Conservation (phyloP, 1,284 basidiomycete species). For the Phellopilus nigrolimitatus region DNA sequence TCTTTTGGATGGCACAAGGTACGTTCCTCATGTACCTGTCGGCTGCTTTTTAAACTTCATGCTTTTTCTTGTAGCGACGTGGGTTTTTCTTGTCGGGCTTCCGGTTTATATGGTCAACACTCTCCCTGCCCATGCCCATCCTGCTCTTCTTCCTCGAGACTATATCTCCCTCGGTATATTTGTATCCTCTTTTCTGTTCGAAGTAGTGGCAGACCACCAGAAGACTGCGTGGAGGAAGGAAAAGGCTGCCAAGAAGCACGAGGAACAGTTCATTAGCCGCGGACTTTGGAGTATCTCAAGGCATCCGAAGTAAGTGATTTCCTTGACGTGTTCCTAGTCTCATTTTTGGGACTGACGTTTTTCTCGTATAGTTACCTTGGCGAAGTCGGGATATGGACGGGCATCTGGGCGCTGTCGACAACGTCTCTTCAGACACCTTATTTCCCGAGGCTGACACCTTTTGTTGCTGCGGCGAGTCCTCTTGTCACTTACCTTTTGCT, state of each 20-base stretch:
- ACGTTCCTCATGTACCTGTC: conserved; percentile 3
- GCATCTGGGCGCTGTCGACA: conserved; percentile 60
- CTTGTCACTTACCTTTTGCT: conserved; percentile 60
- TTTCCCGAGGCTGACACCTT: conserved; percentile 41
- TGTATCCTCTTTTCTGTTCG: conserved; percentile 54
- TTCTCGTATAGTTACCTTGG: conserved; percentile 60
- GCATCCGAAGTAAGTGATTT: conserved; percentile 64
- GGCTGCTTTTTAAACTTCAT: conserved; percentile 10
- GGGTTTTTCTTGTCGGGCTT: conserved; percentile 66
- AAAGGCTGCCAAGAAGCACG: conserved; percentile 65
- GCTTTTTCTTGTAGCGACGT: conserved; percentile 44
- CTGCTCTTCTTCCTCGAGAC: conserved; percentile 55
- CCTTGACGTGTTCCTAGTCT: not conserved
- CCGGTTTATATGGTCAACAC: conserved; percentile 66
- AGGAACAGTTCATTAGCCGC: conserved; percentile 67
- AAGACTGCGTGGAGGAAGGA: conserved; percentile 63
- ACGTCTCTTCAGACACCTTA: conserved; percentile 42
- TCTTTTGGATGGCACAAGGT: conserved; percentile 71
- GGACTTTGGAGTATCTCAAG: conserved; percentile 71
- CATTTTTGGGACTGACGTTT: too few species aligned
- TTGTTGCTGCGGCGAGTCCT: conserved; percentile 55
- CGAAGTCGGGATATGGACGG: conserved; percentile 71
- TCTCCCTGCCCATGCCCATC: conserved; percentile 51
- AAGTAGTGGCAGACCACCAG: conserved; percentile 65
- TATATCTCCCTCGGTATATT: conserved; percentile 56